Base-by-base conservation (phyloP, 1,139 yeast species). In the Kodamaea suecica region DNA sequence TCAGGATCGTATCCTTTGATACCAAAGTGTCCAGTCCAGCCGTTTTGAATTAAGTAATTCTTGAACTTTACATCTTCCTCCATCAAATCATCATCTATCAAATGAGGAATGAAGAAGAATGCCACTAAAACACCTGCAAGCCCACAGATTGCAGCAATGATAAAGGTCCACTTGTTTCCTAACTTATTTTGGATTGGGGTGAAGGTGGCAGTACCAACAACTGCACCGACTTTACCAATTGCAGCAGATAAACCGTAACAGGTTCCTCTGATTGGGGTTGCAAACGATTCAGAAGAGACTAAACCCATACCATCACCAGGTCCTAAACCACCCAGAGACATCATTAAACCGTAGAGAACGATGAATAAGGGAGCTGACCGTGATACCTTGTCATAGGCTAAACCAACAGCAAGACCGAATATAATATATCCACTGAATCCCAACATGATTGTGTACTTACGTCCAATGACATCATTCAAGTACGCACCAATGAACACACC, bases 301-400 rank as follows among this genome's bases (percentile, higher is more conserved):
- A 84, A 66, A 7, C 92, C 92, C 70, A 83, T 64, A 68, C 76
- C 76, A 52, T 82, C 73, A 45, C 92, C 92, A 3, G 92, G 92
- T 3, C 94, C 92, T 47, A 81, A 63, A 56, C 82, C 82, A 48
- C 88, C 88, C 43, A 64, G 53, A 3, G 74, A 68, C 59, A 69
- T 70, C 73, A 78, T 73, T 19, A 78, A 54, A 20, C 82, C 84
- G 51, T 77, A 78, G 49, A 78, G 73, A 34, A 78, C 57, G 34
- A 78, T 71, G 53, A 78, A 78, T 17, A 76, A 55, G 4, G 78
- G 73, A n/a, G 71, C 61, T 40, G 74, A 76, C 33, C 71, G 65
- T 29, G 55, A 54, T 39, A 78, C 50, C 50, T 71, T 62, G 13
- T 66, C 67, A 49, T 65, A 78, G 2, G 78, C 72, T 44, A 73